Conservation (phyloP, 768 basidiomycete species). For the Pleurotus ostreatus region DNA sequence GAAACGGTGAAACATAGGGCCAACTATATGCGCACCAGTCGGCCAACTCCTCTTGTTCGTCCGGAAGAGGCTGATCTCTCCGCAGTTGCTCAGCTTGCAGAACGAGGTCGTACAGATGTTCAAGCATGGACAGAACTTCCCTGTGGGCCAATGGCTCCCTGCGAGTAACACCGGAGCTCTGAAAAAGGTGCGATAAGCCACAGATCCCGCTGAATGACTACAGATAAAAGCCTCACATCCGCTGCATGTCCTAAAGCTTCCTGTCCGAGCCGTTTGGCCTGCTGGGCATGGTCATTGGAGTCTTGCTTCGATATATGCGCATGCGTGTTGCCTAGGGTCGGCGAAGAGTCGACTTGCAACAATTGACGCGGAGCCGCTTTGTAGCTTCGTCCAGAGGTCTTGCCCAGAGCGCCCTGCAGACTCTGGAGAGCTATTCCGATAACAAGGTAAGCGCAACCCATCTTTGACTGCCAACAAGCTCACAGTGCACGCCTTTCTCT, state of each 20-base stretch:
- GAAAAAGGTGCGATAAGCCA: not conserved
- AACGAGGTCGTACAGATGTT: conserved; percentile 80
- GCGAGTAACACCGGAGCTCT: conserved; percentile 62
- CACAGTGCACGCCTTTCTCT: conserved; percentile 70
- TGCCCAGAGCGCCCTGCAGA: conserved; percentile 91
- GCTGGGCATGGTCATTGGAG: conserved; percentile 43
- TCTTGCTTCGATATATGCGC: conserved; percentile 56
- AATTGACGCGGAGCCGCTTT: conserved; percentile 96
- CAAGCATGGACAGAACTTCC: conserved; percentile 74
- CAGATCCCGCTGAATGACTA: not conserved
- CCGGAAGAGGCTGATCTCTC: conserved; percentile 68
- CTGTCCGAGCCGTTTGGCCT: conserved; percentile 72
- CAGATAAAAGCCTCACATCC: conserved; percentile 34
- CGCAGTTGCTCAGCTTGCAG: conserved; percentile 83
- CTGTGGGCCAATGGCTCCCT: conserved; percentile 77
- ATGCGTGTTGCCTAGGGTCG: conserved; percentile 40
- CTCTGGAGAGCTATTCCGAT: conserved; percentile 54
- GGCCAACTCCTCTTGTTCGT: conserved; percentile 42
- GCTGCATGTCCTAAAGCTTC: conserved; percentile 64
- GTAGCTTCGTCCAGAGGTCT: conserved; percentile 89
- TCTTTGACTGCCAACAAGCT: conserved; percentile 9
- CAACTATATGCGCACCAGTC: conserved; percentile 38
- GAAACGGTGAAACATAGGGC: not conserved
- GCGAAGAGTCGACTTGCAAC: conserved; percentile 77
- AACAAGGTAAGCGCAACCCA: not conserved